These are phyloP conservation scores for Xylaria hypoxylon DNA, from an alignment of 2,329 filamentous ascomycete species.

Conservation along the genomic window DNA sequence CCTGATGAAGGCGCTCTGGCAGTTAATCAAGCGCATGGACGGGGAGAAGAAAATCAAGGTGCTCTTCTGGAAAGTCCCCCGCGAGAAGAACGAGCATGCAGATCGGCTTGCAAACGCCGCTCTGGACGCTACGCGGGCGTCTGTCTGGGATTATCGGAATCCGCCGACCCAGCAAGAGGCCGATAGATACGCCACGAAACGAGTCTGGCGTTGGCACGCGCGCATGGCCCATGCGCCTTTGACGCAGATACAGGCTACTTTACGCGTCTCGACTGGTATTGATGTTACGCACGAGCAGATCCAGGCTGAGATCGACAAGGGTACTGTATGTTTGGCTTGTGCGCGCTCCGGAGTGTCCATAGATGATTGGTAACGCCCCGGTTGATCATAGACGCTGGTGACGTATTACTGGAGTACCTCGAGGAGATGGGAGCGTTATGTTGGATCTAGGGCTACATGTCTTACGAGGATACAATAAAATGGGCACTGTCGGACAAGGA, in stretches of 20 bases:
- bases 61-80: background rate
- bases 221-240: background rate
- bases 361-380: too few species aligned
- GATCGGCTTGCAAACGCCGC: background rate
- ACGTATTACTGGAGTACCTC: too few species aligned
- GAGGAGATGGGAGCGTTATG: too few species aligned
- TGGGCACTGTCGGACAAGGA: too few species aligned
- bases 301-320: background rate
- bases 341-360: background rate
- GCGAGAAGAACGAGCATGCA: background rate
- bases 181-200: background rate
- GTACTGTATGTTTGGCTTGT: background rate
- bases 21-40: background rate
- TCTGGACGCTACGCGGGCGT: background rate
- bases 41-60: constrained; percentile 4
- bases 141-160: too few species aligned
- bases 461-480: too few species aligned
- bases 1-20: background rate
- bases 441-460: too few species aligned
- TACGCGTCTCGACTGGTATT: background rate
- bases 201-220: background rate
- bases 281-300: background rate
- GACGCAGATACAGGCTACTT: background rate
- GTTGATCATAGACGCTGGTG: too few species aligned
- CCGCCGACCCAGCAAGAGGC: background rate